Conservation (phyloP, 2,329 filamentous ascomycete genomes). For the Aspergillus aculeatinus region DNA sequence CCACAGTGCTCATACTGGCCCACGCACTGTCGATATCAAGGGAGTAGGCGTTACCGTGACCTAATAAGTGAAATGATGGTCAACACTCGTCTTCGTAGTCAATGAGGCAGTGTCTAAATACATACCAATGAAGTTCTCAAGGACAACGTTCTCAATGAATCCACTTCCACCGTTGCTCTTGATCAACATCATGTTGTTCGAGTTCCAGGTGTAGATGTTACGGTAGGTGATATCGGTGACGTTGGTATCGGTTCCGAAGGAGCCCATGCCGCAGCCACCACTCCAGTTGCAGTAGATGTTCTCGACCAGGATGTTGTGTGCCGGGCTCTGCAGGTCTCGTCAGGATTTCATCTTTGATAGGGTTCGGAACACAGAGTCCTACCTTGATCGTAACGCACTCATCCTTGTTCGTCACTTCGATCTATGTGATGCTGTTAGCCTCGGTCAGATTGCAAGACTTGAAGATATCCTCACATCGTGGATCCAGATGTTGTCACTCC, state of each 20-base stretch:
- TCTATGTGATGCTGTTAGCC: conserved; percentile 16
- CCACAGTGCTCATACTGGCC: conserved; percentile 42
- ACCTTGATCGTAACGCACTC: conserved; percentile 60
- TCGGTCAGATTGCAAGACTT: background rate
- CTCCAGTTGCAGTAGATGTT: conserved; percentile 63
- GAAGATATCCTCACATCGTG: conserved; percentile 46
- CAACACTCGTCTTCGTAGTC: background rate
- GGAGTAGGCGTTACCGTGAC: conserved; percentile 59
- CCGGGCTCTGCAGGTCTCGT: conserved; percentile 39
- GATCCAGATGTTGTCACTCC: conserved; percentile 57
- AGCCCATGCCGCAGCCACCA: conserved; percentile 59
- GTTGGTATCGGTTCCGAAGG: conserved; percentile 50
- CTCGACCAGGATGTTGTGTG: conserved; percentile 57
- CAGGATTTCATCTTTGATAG: background rate
- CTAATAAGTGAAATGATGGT: conserved; percentile 23
- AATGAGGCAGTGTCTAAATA: background rate
- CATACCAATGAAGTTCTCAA: conserved; percentile 55
- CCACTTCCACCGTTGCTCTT: conserved; percentile 61
- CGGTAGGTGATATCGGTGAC: conserved; percentile 56
- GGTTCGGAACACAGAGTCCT: background rate
- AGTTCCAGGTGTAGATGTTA: conserved; percentile 58
- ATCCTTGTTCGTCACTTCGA: conserved; percentile 63
- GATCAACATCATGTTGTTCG: conserved; percentile 64
- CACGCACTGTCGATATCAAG: conserved; percentile 58
- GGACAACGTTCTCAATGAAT: conserved; percentile 51